phyloP scores from a whole-genome alignment of 352 stramenopile species.

The Globisporangium polare region DNA sequence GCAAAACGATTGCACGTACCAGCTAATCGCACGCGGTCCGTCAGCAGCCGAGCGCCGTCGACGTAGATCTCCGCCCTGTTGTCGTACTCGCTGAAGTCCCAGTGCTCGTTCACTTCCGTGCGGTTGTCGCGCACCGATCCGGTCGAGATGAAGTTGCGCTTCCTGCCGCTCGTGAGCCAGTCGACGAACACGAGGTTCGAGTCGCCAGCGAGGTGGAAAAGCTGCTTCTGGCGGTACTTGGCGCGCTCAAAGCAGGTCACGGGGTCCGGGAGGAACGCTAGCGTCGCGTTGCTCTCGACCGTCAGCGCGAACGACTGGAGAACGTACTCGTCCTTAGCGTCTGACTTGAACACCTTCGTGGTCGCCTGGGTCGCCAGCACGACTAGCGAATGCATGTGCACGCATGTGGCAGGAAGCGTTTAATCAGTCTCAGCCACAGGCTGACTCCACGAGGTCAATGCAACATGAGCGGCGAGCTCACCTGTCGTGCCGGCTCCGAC shows the following conservation, averaged over 20 bases:
- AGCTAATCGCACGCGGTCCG: constrained; percentile 60
- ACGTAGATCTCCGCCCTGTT: constrained; percentile 58
- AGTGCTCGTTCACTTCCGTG: constrained; percentile 69
- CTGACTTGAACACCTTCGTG: constrained; percentile 86
- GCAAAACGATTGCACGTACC: constrained; percentile 21
- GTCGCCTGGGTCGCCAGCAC: constrained; percentile 79
- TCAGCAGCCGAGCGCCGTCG: constrained; percentile 45
- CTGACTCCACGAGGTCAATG: background rate
- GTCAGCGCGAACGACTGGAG: constrained; percentile 52
- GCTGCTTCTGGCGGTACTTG: constrained; percentile 65
- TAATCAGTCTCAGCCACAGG: background rate
- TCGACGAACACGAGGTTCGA: constrained; percentile 78
- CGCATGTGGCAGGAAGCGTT: background rate
- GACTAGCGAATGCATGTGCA: constrained; percentile 25
- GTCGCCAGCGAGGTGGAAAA: constrained; percentile 41
- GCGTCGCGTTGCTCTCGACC: constrained; percentile 45
- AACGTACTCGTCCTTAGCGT: constrained; percentile 36
- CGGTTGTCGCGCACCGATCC: constrained; percentile 54
- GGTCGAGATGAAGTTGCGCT: constrained; percentile 72
- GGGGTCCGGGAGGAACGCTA: constrained; percentile 74
- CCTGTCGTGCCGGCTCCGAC: constrained; percentile 41
- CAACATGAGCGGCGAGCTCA: constrained; percentile 18
- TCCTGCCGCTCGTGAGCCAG: constrained; percentile 83
- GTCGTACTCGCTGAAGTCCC: constrained; percentile 78
- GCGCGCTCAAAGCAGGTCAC: constrained; percentile 78